Base-by-base conservation (phyloP, 2,329 filamentous ascomycete species). In the Penicillium sp. region DNA sequence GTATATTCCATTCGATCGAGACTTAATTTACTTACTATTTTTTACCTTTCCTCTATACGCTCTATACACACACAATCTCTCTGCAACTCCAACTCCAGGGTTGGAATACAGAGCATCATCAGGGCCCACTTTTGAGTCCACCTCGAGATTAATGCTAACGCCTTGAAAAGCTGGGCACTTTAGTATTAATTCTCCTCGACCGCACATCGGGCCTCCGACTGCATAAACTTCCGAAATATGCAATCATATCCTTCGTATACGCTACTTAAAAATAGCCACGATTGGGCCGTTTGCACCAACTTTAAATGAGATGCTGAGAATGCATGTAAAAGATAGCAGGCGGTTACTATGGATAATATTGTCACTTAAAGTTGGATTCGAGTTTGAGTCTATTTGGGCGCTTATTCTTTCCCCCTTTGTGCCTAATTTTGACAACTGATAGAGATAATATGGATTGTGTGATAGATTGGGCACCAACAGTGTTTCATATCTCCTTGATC, bases 51-150 rank as follows among this genome's bases (percentile, higher is more conserved):
- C 33, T 46, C 26, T 17, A 8, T 17, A 17, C 10, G 5, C 10
- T 19, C 14, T 19, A 36, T 14, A 11, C 19, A 11, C 35, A 31
- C 16, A 2, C 30, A 9, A 22, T 26, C 33, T 17, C 10, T 14
- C 17, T 41, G 9, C 3, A 10, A 26, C 28, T 14, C 7, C 14
- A 22, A 43, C 7, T 26, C 50, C 41, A 50, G 46, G 16, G 35
- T 48, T 41, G 14, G 17, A 11, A 37, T 28, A 47, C 45, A 60
- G 43, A 56, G 17, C 60, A 62, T 59, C 58, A 58, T 60, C 53
- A n/a, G n/a, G 47, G 35, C 40, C 53, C 53, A 51, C 40, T 40
- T 33, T 33, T 19, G 12, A 53, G 43, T 40, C 44, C 36, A 28
- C 11, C 17, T 43, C 28, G 37, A 53, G 19, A 37, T 50, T 30